Evolutionary conservation across 495 filamentous ascomycete species (phyloP).

Genomic region (Paragyromitra xinjiangensis): DNA sequence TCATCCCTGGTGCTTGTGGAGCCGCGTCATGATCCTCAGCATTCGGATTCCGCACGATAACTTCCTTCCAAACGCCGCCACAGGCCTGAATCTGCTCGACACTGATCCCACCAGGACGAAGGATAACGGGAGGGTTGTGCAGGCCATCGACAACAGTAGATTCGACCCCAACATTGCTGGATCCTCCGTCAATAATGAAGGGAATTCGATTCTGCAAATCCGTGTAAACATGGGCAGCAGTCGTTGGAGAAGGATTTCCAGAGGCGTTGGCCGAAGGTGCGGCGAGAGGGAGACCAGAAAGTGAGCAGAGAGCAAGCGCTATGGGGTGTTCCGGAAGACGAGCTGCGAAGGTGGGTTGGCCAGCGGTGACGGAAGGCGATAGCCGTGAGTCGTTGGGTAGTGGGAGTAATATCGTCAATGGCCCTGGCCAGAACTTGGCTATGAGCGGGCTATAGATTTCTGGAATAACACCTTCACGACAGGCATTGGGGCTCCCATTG

Average conservation of each 20-base stretch:
- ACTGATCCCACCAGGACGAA: constrained; percentile 90
- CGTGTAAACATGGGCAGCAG: constrained; percentile 84
- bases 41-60: constrained; percentile 68
- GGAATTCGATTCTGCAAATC: constrained; percentile 87
- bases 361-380: constrained; percentile 87
- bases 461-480: constrained; percentile 68
- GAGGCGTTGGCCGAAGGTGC: constrained; percentile 94
- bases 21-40: constrained; percentile 69
- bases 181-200: constrained; percentile 87
- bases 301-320: constrained; percentile 83
- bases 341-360: constrained; percentile 82
- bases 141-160: constrained; percentile 96
- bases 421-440: constrained; percentile 88
- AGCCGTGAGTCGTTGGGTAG: constrained; percentile 73
- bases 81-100: constrained; percentile 79
- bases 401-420: constrained; percentile 88
- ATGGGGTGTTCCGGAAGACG: constrained; percentile 86
- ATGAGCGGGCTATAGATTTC: constrained; percentile 84
- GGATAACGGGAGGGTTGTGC: constrained; percentile 76
- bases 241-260: constrained; percentile 88
- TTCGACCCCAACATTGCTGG: constrained; percentile 88
- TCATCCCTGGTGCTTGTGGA: constrained; percentile 95
- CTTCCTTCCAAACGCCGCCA: constrained; percentile 76
- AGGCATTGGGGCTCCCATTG: constrained; percentile 47
- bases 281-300: constrained; percentile 80